These are phyloP conservation scores for Dioscorea cayenensis DNA, from an alignment of 116 monocot genomes.

Conservation along the genomic window DNA sequence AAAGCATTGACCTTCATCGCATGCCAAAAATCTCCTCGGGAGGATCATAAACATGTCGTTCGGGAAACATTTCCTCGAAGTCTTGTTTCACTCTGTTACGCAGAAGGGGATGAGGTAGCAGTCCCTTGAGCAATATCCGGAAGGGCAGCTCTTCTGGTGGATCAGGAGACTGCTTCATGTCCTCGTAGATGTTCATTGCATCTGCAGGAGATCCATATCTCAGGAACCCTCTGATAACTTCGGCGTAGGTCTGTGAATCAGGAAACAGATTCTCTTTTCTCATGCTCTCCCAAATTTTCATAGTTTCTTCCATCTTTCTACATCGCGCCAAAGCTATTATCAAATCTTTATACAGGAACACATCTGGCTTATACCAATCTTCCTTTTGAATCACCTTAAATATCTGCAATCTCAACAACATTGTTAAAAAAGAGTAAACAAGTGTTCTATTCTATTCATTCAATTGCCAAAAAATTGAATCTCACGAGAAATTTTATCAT, in stretches of 20 bases:
- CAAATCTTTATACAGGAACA: slow-evolving; percentile 85
- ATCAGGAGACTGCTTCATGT: slow-evolving; percentile 85
- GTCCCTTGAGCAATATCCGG: slow-evolving; percentile 78
- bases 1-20: slow-evolving; percentile 34
- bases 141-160: slow-evolving; percentile 89
- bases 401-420: slow-evolving; percentile 35
- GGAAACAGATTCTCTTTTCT: slow-evolving; percentile 66
- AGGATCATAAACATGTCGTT: slow-evolving; percentile 91
- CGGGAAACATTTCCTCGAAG: slow-evolving; percentile 90
- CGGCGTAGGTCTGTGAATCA: slow-evolving; percentile 85
- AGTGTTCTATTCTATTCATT: neutral
- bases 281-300: slow-evolving; percentile 78
- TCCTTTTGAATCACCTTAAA: slow-evolving; percentile 83
- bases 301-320: slow-evolving; percentile 83
- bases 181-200: slow-evolving; percentile 98
- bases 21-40: slow-evolving; percentile 92
- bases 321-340: slow-evolving; percentile 68
- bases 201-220: slow-evolving; percentile 86
- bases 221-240: slow-evolving; percentile 91
- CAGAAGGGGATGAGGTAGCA: slow-evolving; percentile 75
- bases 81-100: slow-evolving; percentile 90
- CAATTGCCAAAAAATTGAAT: no score
- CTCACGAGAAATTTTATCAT: no score
- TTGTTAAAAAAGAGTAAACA: neutral
- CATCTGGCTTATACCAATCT: slow-evolving; percentile 89